phyloP scores from a whole-genome alignment of 768 basidiomycete genomes.

The Pluteus cervinus region DNA sequence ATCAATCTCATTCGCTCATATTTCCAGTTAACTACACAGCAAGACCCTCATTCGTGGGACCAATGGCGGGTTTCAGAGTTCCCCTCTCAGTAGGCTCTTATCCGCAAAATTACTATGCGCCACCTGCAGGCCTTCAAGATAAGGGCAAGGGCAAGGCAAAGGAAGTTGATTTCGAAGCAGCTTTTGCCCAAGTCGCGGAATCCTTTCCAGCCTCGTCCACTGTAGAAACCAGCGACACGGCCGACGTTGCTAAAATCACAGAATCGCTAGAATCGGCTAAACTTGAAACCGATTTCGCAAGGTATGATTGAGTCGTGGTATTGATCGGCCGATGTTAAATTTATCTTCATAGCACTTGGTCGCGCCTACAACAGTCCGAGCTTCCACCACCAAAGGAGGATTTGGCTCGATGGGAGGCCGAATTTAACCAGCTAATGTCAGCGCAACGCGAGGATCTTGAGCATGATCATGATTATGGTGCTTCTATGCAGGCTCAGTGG shows the following conservation, averaged over 20 bases:
- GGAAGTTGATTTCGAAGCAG: conserved; percentile 81
- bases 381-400: conserved; percentile 55
- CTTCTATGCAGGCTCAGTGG: conserved; percentile 60
- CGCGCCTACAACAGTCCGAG: conserved; percentile 52
- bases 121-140: conserved; percentile 23
- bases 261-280: conserved; percentile 29
- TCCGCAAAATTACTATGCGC: no score
- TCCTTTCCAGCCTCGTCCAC: conserved; percentile 40
- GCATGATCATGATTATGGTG: conserved; percentile 56
- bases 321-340: background rate
- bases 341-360: conserved; percentile 46
- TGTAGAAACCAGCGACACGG: conserved; percentile 35
- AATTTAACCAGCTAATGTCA: conserved; percentile 75
- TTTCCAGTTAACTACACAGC: no score
- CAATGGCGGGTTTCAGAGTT: no score
- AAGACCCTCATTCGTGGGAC: no score
- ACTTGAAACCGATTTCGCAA: conserved; percentile 20
- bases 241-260: conserved; percentile 32
- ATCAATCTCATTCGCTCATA: no score
- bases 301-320: background rate
- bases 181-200: conserved; percentile 64
- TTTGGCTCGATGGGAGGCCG: conserved; percentile 75
- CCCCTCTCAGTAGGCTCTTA: no score
- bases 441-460: conserved; percentile 60
- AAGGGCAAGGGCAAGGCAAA: conserved; percentile 78